These are phyloP conservation scores for Neofusicoccum parvum DNA, from an alignment of 2,329 filamentous ascomycete genomes.

Conservation along the genomic window DNA sequence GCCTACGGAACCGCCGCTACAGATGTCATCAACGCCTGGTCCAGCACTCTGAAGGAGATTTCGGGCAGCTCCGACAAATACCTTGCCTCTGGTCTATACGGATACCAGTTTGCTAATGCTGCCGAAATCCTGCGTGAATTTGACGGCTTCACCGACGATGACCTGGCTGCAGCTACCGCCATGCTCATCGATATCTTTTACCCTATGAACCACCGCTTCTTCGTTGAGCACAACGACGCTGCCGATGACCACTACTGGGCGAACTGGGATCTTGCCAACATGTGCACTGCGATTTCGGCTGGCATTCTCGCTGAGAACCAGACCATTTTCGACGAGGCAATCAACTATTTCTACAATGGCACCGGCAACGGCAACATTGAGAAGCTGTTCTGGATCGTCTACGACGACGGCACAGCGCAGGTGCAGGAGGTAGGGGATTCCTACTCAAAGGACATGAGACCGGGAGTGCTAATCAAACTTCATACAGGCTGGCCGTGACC, in stretches of 20 bases:
- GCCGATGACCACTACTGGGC: slow-evolving; percentile 43
- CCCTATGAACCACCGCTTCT: slow-evolving; percentile 43
- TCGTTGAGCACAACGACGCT: slow-evolving; percentile 41
- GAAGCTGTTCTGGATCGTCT: slow-evolving; percentile 32
- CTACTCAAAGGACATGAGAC: slow-evolving; percentile 27
- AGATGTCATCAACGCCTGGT: slow-evolving; percentile 45
- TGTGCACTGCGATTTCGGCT: slow-evolving; percentile 45
- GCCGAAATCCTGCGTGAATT: slow-evolving; percentile 47
- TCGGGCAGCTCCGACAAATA: slow-evolving; percentile 41
- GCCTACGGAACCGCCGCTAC: slow-evolving; percentile 42
- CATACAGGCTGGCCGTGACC: slow-evolving; percentile 49
- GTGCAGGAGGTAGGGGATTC: background rate
- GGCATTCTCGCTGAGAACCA: slow-evolving; percentile 47
- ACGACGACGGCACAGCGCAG: slow-evolving; percentile 10
- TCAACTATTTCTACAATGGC: slow-evolving; percentile 46
- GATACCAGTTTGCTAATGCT: slow-evolving; percentile 52
- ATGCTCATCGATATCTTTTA: slow-evolving; percentile 45
- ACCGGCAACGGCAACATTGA: slow-evolving; percentile 42
- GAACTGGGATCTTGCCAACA: slow-evolving; percentile 52
- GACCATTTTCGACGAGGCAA: slow-evolving; percentile 43
- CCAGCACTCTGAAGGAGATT: slow-evolving; percentile 35
- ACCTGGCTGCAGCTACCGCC: slow-evolving; percentile 29
- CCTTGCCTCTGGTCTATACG: slow-evolving; percentile 48
- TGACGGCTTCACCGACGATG: slow-evolving; percentile 32
- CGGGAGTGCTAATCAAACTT: slow-evolving; percentile 40